Conservation (phyloP, 345 rosid genomes). For the Anastatica hierochuntica region DNA sequence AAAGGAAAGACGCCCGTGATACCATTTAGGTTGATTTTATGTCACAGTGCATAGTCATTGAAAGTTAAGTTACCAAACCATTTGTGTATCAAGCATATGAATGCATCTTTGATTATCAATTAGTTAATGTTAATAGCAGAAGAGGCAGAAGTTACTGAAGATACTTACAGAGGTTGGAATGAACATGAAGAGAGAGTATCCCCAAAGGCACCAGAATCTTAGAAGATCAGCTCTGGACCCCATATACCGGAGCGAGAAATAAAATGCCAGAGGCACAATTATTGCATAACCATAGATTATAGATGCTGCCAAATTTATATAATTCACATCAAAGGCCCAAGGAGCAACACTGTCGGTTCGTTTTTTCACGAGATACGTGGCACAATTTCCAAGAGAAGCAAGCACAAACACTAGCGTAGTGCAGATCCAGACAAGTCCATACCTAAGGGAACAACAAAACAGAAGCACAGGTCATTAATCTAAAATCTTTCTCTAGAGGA, state of each 20-base stretch:
- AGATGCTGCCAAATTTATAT: slow-evolving; percentile 56
- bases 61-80: too few relatives aligned
- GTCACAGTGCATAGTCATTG: background rate
- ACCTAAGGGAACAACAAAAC: slow-evolving; percentile 36
- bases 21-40: background rate
- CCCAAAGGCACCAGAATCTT: slow-evolving; percentile 95
- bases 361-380: slow-evolving; percentile 70
- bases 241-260: slow-evolving; percentile 71
- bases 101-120: too few relatives aligned
- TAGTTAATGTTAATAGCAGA: too few relatives aligned
- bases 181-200: slow-evolving; percentile 79
- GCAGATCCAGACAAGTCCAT: slow-evolving; percentile 86
- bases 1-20: background rate
- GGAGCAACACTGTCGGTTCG: slow-evolving; percentile 33
- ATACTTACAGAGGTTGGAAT: slow-evolving; percentile 61
- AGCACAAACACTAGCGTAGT: slow-evolving; percentile 81
- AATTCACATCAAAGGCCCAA: slow-evolving; percentile 89
- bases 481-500: background rate
- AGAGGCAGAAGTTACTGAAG: too few relatives aligned
- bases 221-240: slow-evolving; percentile 75
- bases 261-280: slow-evolving; percentile 72
- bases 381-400: slow-evolving; percentile 78
- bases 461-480: slow-evolving; percentile 7
- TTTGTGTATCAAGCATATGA: too few relatives aligned
- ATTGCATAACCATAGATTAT: slow-evolving; percentile 62